These are phyloP conservation scores for Fagopyrum tataricum DNA, from an alignment of 148 eudicot genomes.

Conservation along the genomic window DNA sequence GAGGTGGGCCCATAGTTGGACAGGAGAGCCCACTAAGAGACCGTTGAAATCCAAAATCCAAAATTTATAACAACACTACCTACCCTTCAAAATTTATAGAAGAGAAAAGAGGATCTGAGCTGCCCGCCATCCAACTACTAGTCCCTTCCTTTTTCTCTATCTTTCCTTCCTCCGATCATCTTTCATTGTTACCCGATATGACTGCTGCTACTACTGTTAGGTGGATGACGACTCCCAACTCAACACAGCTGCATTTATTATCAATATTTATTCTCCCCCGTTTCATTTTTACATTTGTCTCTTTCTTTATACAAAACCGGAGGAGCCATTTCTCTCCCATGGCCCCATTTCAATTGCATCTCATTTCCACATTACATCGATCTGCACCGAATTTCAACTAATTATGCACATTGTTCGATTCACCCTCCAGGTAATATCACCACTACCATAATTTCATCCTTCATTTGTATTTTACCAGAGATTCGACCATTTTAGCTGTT, in stretches of 20 bases:
- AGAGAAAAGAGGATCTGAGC: not conserved
- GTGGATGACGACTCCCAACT: not conserved
- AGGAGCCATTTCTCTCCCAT: not conserved
- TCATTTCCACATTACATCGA: not conserved
- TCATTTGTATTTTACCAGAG: too few relatives aligned
- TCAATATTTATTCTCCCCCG: not conserved
- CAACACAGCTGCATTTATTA: conserved; percentile 1
- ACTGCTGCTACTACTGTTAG: not conserved
- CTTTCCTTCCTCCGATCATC: not conserved
- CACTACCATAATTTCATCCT: not conserved
- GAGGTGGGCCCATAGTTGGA: not conserved
- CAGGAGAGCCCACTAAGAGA: not conserved
- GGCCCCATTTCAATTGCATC: not conserved
- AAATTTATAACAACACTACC: not conserved
- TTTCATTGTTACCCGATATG: not conserved
- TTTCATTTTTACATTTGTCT: not conserved
- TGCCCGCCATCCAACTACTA: conserved; percentile 8
- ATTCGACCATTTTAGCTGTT: too few relatives aligned
- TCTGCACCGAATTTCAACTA: not conserved
- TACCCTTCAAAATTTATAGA: conserved; percentile 3
- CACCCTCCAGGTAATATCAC: not conserved
- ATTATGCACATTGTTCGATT: not conserved
- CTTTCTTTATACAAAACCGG: not conserved
- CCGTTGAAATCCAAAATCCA: not conserved
- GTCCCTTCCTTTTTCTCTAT: not conserved